These are phyloP conservation scores for Leccinum insolens DNA, from an alignment of 1,284 basidiomycete genomes.

Conservation along the genomic window DNA sequence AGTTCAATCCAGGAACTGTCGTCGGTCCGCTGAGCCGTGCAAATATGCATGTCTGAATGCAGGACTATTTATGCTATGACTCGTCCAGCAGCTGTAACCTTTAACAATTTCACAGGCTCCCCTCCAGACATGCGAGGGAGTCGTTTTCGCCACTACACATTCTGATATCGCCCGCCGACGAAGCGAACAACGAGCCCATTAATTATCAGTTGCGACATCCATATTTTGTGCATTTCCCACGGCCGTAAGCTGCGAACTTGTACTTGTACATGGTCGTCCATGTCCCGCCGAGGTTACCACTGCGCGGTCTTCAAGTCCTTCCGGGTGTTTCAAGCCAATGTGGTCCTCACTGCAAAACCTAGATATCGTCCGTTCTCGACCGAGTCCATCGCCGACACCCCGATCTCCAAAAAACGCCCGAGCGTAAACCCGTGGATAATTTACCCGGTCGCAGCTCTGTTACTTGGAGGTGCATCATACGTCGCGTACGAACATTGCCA, in stretches of 20 bases:
- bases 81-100: no score
- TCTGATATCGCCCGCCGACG: no score
- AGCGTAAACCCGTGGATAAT: constrained; percentile 25
- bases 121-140: no score
- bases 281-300: constrained; percentile 23
- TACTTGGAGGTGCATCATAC: constrained; percentile 42
- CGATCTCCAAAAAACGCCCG: constrained; percentile 9
- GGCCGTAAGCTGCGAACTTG: background rate
- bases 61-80: no score
- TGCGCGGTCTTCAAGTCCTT: constrained; percentile 18
- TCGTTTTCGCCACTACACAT: no score
- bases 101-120: no score
- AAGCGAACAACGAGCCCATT: no score
- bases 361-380: constrained; percentile 19
- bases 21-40: no score
- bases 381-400: constrained; percentile 1
- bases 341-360: constrained; percentile 6
- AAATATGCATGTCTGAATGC: no score
- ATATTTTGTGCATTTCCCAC: background rate
- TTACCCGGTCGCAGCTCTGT: constrained; percentile 24
- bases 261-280: constrained; percentile 13
- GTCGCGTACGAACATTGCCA: constrained; percentile 62
- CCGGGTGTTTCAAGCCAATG: constrained; percentile 12
- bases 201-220: no score
- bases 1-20: no score